Evolutionary conservation across 163 green algal species (phyloP).

Genomic region (Trebouxia gelatinosa): DNA sequence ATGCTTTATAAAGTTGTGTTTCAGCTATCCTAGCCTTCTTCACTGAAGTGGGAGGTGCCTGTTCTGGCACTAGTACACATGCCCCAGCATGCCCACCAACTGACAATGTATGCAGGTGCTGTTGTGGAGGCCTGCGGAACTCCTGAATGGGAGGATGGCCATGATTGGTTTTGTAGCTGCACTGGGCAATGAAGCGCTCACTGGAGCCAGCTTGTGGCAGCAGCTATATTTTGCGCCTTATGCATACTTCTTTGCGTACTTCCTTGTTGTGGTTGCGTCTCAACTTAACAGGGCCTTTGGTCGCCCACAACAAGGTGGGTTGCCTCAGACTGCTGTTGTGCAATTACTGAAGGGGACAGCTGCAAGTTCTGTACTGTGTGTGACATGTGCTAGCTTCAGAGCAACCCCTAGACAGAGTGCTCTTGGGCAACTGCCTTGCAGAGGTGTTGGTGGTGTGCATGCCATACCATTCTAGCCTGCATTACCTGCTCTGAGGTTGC

Average conservation of each 20-base stretch:
- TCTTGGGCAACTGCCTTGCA: background rate
- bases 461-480: too few species aligned
- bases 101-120: slow-evolving; percentile 13
- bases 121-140: slow-evolving; percentile 33
- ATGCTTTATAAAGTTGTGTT: too few species aligned
- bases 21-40: too few species aligned
- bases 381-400: too few species aligned
- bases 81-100: too few species aligned
- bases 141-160: slow-evolving; percentile 31
- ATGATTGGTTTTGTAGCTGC: slow-evolving; percentile 33
- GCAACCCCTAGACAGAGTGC: background rate
- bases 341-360: too few species aligned
- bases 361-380: too few species aligned
- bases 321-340: background rate
- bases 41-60: too few species aligned
- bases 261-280: background rate
- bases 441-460: too few species aligned
- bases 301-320: slow-evolving; percentile 7
- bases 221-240: slow-evolving; percentile 32
- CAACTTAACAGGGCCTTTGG: slow-evolving; percentile 27
- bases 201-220: slow-evolving; percentile 24
- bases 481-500: too few species aligned
- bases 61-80: too few species aligned
- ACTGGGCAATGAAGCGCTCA: slow-evolving; percentile 21
- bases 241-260: slow-evolving; percentile 31